These are phyloP conservation scores for Paratinospora sagittata DNA, from an alignment of 164 flowering plant genomes.

Conservation along the genomic window DNA sequence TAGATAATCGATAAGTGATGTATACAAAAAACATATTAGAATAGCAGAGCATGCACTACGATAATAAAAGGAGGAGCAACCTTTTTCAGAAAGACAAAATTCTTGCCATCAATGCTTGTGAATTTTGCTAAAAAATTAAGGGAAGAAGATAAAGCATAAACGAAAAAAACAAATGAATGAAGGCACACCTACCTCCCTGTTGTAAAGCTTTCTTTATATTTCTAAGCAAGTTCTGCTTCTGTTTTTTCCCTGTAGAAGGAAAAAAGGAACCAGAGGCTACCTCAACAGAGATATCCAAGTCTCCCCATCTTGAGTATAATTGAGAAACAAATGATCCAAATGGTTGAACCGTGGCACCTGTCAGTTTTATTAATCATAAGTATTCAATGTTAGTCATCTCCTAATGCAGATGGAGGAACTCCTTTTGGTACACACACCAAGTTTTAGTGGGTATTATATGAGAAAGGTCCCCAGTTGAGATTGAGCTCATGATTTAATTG, in stretches of 20 bases:
- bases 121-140: not conserved
- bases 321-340: slow-evolving; percentile 91
- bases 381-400: not conserved
- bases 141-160: not conserved
- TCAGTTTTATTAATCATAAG: slow-evolving; percentile 8
- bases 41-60: not conserved
- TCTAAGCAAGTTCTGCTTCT: slow-evolving; percentile 40
- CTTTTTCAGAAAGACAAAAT: not conserved
- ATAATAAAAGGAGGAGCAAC: not conserved
- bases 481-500: not conserved
- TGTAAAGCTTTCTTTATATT: slow-evolving; percentile 44
- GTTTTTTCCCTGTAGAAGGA: slow-evolving; percentile 45
- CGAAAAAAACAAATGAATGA: not conserved
- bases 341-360: slow-evolving; percentile 91
- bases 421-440: not conserved
- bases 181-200: slow-evolving; percentile 38
- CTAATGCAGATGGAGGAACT: not conserved
- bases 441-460: not conserved
- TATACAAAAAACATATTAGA: not conserved
- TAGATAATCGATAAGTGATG: too few species aligned
- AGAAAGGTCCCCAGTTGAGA: not conserved
- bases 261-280: slow-evolving; percentile 37
- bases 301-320: slow-evolving; percentile 79
- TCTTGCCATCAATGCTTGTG: not conserved
- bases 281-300: slow-evolving; percentile 83